Conservation (phyloP, 2,329 filamentous ascomycete species). For the Dactylellina haptotyla region DNA sequence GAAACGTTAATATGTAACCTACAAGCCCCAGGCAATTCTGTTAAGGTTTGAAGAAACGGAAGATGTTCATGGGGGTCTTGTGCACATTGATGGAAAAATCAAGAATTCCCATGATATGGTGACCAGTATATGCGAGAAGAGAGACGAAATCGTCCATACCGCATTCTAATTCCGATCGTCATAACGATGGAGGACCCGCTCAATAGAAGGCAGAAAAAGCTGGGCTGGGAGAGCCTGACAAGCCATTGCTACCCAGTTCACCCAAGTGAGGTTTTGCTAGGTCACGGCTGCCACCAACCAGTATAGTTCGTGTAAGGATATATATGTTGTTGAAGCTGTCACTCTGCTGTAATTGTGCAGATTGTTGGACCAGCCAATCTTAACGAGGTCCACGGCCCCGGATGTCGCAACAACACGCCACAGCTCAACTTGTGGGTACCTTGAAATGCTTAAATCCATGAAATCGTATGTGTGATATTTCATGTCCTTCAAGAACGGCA, state of each 20-base stretch:
- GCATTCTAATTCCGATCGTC: not conserved
- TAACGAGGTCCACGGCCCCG: not conserved
- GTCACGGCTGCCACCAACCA: no score
- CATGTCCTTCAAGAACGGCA: no score
- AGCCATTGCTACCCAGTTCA: not conserved
- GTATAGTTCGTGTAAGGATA: no score
- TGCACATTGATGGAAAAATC: conserved; percentile 29
- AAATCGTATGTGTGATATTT: no score
- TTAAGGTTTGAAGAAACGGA: not conserved
- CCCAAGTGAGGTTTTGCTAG: no score
- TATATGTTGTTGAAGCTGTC: no score
- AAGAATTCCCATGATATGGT: conserved; percentile 32
- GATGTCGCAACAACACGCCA: not conserved
- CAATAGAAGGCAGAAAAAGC: not conserved
- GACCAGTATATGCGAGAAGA: not conserved
- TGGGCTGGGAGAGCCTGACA: not conserved
- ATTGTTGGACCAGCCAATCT: no score
- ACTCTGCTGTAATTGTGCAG: no score
- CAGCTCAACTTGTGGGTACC: not conserved
- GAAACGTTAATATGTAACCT: conserved; percentile 43
- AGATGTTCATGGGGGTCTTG: conserved; percentile 10
- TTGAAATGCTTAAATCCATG: no score
- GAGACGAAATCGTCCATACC: not conserved
- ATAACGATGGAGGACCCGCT: not conserved
- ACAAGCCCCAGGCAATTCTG: conserved; percentile 4